phyloP scores from a whole-genome alignment of 108 stramenopile species.

The Cyclostephanos invisitatus region DNA sequence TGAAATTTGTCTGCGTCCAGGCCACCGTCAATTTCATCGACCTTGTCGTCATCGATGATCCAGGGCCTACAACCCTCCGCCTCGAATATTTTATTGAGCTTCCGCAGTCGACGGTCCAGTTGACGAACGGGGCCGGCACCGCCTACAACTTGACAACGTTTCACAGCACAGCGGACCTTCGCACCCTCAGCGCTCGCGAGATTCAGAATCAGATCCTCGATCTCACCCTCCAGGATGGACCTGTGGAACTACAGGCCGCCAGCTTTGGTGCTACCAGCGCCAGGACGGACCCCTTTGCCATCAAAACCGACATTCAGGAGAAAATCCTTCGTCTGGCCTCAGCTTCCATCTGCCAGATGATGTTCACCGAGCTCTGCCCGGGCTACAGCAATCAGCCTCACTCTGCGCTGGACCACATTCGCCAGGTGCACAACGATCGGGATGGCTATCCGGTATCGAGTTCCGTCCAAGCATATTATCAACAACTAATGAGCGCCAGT shows the following conservation, averaged over 20 bases:
- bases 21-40: not conserved
- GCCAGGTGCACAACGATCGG: not conserved
- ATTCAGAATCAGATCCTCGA: no score
- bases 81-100: no score
- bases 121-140: no score
- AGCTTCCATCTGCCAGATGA: not conserved
- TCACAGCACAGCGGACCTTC: no score
- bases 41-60: not conserved
- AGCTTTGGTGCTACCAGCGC: no score
- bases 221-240: no score
- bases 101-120: no score
- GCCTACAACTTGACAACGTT: no score
- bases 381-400: not conserved
- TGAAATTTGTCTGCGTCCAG: constrained; percentile 1
- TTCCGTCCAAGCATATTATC: not conserved
- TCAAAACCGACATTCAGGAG: not conserved
- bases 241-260: no score
- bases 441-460: not conserved
- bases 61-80: no score
- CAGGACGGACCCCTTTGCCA: no score
- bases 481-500: not conserved
- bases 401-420: not conserved
- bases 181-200: no score
- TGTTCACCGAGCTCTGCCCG: not conserved
- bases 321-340: not conserved